A percentile compares a stretch with the other conserved stretches of the same genome.
phyloP scores from a whole-genome alignment of 2,329 filamentous ascomycete genomes.

The Pseudogymnoascus sp. region DNA sequence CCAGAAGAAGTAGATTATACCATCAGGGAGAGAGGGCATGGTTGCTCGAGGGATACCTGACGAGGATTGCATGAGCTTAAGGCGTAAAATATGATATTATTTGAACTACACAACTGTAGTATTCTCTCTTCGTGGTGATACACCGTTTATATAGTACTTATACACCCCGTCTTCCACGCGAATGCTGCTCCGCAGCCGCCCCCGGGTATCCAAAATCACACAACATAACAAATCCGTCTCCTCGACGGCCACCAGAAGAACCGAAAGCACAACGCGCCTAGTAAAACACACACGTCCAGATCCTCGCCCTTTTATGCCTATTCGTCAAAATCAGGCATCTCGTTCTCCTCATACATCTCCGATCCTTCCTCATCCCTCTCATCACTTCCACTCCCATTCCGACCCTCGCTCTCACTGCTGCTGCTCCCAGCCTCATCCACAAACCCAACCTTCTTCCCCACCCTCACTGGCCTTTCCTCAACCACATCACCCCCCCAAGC shows the following conservation, averaged over 20 bases:
- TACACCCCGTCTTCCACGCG: slow-evolving; percentile 1
- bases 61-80: background rate
- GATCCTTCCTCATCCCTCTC: slow-evolving; percentile 23
- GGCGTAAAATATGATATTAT: slow-evolving; percentile 8
- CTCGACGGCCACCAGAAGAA: slow-evolving; percentile 2
- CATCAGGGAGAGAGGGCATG: background rate
- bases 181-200: background rate
- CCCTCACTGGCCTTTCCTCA: slow-evolving; percentile 37
- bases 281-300: background rate
- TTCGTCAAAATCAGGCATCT: slow-evolving; percentile 22
- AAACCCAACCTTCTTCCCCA: slow-evolving; percentile 54
- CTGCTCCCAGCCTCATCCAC: slow-evolving; percentile 34
- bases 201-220: slow-evolving; percentile 7
- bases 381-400: slow-evolving; percentile 6
- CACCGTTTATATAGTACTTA: background rate
- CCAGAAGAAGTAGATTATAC: slow-evolving; percentile 1
- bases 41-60: background rate
- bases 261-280: slow-evolving; percentile 5
- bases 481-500: slow-evolving; percentile 90
- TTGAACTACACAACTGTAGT: background rate
- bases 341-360: slow-evolving; percentile 29
- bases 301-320: background rate
- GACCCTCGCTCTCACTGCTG: slow-evolving; percentile 2
- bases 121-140: background rate
- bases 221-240: slow-evolving; percentile 2